Percentiles rank a stretch among this genome's conserved stretches.
Evolutionary conservation across 1,139 yeast genomes (phyloP).

Genomic region (Protomyces pachydermus): DNA sequence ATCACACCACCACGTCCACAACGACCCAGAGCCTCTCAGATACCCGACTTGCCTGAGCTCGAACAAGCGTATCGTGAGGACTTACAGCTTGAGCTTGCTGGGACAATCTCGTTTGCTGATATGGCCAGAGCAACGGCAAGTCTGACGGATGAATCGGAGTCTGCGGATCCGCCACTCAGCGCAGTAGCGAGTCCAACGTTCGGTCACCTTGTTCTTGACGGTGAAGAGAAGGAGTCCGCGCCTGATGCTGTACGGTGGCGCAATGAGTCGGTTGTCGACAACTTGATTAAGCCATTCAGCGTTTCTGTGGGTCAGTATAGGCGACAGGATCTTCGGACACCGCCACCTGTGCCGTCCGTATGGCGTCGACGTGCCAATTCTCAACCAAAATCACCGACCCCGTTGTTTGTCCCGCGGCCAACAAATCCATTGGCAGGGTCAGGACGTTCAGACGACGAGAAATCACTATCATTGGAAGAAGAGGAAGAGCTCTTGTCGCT

Average conservation of each 20-base stretch:
- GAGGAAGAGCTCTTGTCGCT: slow-evolving; percentile 1
- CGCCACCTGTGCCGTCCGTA: neutral
- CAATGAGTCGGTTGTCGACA: neutral
- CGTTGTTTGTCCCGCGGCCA: neutral
- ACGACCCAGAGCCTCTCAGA: neutral
- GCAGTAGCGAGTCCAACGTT: neutral
- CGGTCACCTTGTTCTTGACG: neutral
- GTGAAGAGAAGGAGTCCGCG: neutral
- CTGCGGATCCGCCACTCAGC: neutral
- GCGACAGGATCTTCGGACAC: neutral
- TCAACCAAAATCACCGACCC: neutral
- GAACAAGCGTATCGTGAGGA: neutral
- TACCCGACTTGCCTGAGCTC: neutral
- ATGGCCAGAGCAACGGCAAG: neutral
- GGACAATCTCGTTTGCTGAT: neutral
- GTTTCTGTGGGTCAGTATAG: neutral
- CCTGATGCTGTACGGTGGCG: neutral
- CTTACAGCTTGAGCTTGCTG: neutral
- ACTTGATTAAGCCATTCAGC: neutral
- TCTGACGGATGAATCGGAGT: neutral
- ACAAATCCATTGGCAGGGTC: neutral
- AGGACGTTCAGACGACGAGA: neutral
- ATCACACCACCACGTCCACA: slow-evolving; percentile 9
- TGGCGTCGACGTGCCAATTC: neutral
- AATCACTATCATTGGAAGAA: neutral